Evolutionary conservation across 208 protist genomes (phyloP).

Genomic region (Novymonas esmeraldas): DNA sequence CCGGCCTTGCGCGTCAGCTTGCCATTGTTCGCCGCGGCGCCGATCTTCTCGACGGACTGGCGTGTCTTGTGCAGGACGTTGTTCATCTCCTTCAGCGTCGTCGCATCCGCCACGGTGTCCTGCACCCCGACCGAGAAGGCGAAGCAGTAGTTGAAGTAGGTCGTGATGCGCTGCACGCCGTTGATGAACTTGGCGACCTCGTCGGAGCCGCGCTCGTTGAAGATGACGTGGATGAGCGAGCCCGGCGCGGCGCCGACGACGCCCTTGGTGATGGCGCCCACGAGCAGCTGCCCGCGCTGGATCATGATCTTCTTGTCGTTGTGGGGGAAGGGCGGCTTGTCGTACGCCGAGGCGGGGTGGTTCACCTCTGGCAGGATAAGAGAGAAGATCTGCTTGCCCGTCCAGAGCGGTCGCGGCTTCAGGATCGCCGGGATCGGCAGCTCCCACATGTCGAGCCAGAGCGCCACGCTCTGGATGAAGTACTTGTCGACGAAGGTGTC

Average conservation of each 20-base stretch:
- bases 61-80: constrained; percentile 90
- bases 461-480: constrained; percentile 98
- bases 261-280: constrained; percentile 91
- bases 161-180: constrained; percentile 96
- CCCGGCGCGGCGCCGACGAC: constrained; percentile 87
- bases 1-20: constrained; percentile 95
- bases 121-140: constrained; percentile 98
- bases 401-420: constrained; percentile 98
- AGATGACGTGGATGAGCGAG: constrained; percentile 97
- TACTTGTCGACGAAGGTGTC: constrained; percentile 97
- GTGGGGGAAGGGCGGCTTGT: constrained; percentile 76
- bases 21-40: constrained; percentile 92
- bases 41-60: constrained; percentile 91
- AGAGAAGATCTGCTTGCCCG: constrained; percentile 99
- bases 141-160: constrained; percentile 96
- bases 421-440: constrained; percentile 98
- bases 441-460: constrained; percentile 97
- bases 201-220: constrained; percentile 97
- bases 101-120: constrained; percentile 97
- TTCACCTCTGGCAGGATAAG: constrained; percentile 97
- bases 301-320: constrained; percentile 92
- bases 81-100: constrained; percentile 93
- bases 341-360: constrained; percentile 60
- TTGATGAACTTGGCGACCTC: constrained; percentile 91
- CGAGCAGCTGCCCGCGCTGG: constrained; percentile 92